Base-by-base conservation (phyloP, 2,329 filamentous ascomycete genomes). In the Trichoderma guizhouense region DNA sequence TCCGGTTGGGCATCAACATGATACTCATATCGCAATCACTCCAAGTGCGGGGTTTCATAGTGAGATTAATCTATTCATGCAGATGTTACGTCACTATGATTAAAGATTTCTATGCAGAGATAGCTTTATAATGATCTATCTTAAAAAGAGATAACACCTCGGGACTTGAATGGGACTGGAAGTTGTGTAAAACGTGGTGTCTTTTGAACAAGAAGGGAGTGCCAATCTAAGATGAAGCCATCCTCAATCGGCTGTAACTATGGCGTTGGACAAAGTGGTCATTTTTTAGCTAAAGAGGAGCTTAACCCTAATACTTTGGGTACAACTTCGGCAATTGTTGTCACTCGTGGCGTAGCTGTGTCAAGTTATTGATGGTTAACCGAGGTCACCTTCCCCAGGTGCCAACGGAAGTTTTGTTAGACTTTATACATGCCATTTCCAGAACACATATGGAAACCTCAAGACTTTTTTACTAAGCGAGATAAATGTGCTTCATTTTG, bases 71-170 rank as follows among this genome's bases (percentile, higher is more conserved):
- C 21, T 63, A 24, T 43, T 18, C 15, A 36, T 43, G 60, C 60
- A 43, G 14, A 39, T 43, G 60, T 43, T 63, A 63, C 60, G 60
- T 63, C 60, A 63, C 24, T 63, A 63, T 63, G 60, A 63, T 43
- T 26, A 18, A 63, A 43, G 9, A 26, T 24, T 58, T 11, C 5
- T 63, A 14, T 36, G 3, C 11, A 63, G 7, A 36, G 7, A 18
- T 28, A 7, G 8, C 14, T 24, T 63, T n/a, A n/a, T 32, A 5
- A 43, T 39, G 34, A n/a, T 63, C 24, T n/a, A 43, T 63, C 34
- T 39, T 18, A 63, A 11, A 18, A 26, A 43, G 21, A 18, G 21
- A 18, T n/a, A 26, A n/a, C 9, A n/a, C 15, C 12, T n/a, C n/a
- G 7, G 36, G 36, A 15, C 9, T 11, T n/a, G 6, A 0, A 57